phyloP scores from a whole-genome alignment of 495 filamentous ascomycete species.

The Tuber magnatum region DNA sequence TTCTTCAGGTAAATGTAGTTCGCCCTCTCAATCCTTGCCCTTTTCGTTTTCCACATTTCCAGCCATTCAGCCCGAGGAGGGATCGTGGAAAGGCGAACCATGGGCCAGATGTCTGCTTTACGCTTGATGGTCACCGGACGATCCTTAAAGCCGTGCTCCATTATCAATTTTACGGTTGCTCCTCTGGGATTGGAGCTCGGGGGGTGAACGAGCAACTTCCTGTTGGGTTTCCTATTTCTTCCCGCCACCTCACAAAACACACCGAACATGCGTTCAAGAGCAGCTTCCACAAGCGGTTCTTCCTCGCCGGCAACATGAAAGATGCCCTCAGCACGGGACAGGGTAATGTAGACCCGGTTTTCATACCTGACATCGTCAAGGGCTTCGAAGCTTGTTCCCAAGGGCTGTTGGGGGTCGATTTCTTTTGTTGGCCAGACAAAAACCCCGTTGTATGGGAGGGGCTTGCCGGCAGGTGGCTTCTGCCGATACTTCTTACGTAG shows the following conservation, averaged over 20 bases:
- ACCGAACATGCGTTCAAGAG: slow-evolving; percentile 32
- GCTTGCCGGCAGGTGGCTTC: slow-evolving; percentile 14
- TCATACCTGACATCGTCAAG: slow-evolving; percentile 39
- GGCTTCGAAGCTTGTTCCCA: slow-evolving; percentile 28
- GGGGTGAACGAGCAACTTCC: slow-evolving; percentile 26
- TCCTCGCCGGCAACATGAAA: slow-evolving; percentile 35
- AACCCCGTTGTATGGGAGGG: slow-evolving; percentile 25
- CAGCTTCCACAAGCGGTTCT: slow-evolving; percentile 17
- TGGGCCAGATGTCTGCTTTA: slow-evolving; percentile 13
- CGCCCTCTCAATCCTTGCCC: slow-evolving; percentile 17
- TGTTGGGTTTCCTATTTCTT: slow-evolving; percentile 29
- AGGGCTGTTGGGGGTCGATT: slow-evolving; percentile 21
- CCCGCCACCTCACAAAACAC: slow-evolving; percentile 35
- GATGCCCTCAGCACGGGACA: slow-evolving; percentile 10
- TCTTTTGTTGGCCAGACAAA: slow-evolving; percentile 37
- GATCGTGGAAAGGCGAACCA: slow-evolving; percentile 17
- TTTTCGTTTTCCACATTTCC: slow-evolving; percentile 18
- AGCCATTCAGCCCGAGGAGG: slow-evolving; percentile 24
- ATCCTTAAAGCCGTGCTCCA: slow-evolving; percentile 22
- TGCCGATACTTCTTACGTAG: slow-evolving; percentile 25
- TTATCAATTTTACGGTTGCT: slow-evolving; percentile 4
- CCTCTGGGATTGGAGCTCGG: slow-evolving; percentile 21
- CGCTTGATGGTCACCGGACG: slow-evolving; percentile 36
- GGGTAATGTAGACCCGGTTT: slow-evolving; percentile 32
- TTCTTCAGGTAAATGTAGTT: slow-evolving; percentile 29